These are phyloP conservation scores for Lentinula aciculospora DNA, from an alignment of 768 basidiomycete genomes.

Conservation along the genomic window DNA sequence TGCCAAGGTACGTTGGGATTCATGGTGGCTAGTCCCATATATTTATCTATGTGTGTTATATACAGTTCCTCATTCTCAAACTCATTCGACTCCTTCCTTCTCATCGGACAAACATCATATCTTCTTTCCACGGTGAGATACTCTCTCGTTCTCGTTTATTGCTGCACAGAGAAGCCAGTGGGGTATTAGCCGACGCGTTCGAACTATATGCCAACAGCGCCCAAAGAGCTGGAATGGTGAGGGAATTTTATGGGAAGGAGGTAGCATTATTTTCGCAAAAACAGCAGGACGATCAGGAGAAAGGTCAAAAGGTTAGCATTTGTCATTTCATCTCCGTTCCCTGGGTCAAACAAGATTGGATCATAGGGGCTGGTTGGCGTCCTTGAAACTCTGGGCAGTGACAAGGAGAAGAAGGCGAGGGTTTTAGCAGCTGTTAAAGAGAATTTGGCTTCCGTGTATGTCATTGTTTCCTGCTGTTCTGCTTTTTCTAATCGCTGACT, in stretches of 20 bases:
- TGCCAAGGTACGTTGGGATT: conserved; percentile 63
- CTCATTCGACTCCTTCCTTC: conserved; percentile 70
- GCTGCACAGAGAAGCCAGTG: conserved; percentile 79
- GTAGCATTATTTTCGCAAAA: conserved; percentile 57
- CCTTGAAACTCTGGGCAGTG: conserved; percentile 45
- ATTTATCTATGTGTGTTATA: neutral
- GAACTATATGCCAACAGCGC: conserved; percentile 84
- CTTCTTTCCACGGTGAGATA: conserved; percentile 73
- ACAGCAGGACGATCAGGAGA: conserved; percentile 33
- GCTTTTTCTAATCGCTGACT: neutral
- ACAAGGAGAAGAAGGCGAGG: conserved; percentile 59
- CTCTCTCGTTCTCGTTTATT: conserved; percentile 50
- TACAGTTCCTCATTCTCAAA: conserved; percentile 81
- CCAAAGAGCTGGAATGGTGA: conserved; percentile 73
- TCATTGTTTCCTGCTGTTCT: conserved; percentile 6
- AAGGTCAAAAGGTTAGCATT: neutral
- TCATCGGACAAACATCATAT: conserved; percentile 70
- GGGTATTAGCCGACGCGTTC: conserved; percentile 82
- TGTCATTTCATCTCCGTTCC: neutral
- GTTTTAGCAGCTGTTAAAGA: conserved; percentile 67
- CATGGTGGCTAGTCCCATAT: neutral
- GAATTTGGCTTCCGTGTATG: conserved; percentile 71
- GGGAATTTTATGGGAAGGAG: conserved; percentile 91
- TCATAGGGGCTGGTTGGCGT: conserved; percentile 66
- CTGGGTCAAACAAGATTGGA: conserved; percentile 42